Percentiles rank a stretch among this genome's conserved stretches.
These are phyloP conservation scores for Angophora floribunda DNA, from an alignment of 345 rosid genomes.

Conservation along the genomic window DNA sequence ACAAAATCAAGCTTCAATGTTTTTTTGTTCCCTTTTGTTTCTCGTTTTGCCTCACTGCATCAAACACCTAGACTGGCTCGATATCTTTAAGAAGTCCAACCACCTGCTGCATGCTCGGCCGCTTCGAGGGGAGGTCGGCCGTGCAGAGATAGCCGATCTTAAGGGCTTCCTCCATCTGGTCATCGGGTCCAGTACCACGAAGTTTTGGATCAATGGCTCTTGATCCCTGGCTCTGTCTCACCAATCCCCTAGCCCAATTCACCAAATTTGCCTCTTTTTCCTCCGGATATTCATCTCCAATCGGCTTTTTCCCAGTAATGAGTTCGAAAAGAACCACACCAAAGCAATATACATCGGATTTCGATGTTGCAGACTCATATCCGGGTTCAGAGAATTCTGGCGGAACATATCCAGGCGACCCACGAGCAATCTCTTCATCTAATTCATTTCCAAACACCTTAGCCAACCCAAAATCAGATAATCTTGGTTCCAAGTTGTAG, in stretches of 20 bases:
- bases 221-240: conserved; percentile 50
- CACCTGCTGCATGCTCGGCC: conserved; percentile 94
- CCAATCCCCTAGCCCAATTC: conserved; percentile 69
- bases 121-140: conserved; percentile 72
- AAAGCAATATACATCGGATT: conserved; percentile 86
- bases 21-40: not conserved
- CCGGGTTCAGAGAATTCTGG: conserved; percentile 69
- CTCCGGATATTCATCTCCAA: conserved; percentile 62
- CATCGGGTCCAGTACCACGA: conserved; percentile 44
- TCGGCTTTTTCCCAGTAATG: conserved; percentile 66
- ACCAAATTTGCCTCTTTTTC: conserved; percentile 48
- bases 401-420: conserved; percentile 74
- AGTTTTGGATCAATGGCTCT: conserved; percentile 74
- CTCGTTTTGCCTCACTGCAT: not conserved
- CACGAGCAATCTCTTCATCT: conserved; percentile 57
- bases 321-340: conserved; percentile 84
- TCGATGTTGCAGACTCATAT: conserved; percentile 51
- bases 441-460: conserved; percentile 72
- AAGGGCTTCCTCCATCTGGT: conserved; percentile 74
- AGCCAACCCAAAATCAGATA: conserved; percentile 84
- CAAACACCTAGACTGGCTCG: conserved; percentile 27
- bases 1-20: not conserved
- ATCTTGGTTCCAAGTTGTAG: conserved; percentile 68
- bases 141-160: conserved; percentile 95
- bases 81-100: conserved; percentile 95